A percentile compares a stretch with the other conserved stretches of the same genome.
Evolutionary conservation across 2,329 filamentous ascomycete genomes (phyloP).

Genomic region (Aaosphaeria pasadenensis): DNA sequence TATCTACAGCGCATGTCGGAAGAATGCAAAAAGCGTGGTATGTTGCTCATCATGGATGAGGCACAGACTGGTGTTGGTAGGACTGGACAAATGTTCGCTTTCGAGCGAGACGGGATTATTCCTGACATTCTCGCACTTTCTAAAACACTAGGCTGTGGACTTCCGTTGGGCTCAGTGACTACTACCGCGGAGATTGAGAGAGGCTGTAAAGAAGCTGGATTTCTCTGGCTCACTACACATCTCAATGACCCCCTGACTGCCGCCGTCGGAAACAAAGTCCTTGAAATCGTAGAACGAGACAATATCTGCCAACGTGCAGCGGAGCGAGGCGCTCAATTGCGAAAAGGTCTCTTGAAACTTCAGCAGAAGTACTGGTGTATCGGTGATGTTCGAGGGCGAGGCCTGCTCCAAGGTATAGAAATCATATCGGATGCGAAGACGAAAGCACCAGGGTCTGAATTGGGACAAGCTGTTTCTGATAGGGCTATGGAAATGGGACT

Average conservation of each 20-base stretch:
- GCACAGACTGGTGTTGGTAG: conserved; percentile 36
- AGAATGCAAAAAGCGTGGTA: conserved; percentile 31
- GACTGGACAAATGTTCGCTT: conserved; percentile 53
- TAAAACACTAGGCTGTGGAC: conserved; percentile 60
- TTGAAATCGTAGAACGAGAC: conserved; percentile 60
- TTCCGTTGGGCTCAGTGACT: conserved; percentile 55
- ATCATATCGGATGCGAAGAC: conserved; percentile 52
- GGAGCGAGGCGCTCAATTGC: conserved; percentile 46
- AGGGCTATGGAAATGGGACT: conserved; percentile 19
- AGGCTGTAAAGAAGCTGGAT: conserved; percentile 48
- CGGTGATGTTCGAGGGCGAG: conserved; percentile 59
- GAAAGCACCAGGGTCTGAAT: conserved; percentile 47
- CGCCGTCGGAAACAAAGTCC: conserved; percentile 59
- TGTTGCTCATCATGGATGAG: conserved; percentile 38
- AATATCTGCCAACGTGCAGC: conserved; percentile 48
- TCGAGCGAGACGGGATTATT: conserved; percentile 49
- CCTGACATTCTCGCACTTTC: conserved; percentile 58
- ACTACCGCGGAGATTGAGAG: conserved; percentile 54
- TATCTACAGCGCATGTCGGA: conserved; percentile 57
- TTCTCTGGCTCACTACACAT: conserved; percentile 60
- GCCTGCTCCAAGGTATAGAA: conserved; percentile 58
- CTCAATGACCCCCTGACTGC: conserved; percentile 61
- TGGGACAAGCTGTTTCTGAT: conserved; percentile 34
- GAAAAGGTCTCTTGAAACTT: conserved; percentile 46
- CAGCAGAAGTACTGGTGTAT: conserved; percentile 58